Evolutionary conservation across 2,329 filamentous ascomycete species (phyloP), one percentile per base, ranked within the genome.

Genomic region (Dactylellina cionopaga): DNA sequence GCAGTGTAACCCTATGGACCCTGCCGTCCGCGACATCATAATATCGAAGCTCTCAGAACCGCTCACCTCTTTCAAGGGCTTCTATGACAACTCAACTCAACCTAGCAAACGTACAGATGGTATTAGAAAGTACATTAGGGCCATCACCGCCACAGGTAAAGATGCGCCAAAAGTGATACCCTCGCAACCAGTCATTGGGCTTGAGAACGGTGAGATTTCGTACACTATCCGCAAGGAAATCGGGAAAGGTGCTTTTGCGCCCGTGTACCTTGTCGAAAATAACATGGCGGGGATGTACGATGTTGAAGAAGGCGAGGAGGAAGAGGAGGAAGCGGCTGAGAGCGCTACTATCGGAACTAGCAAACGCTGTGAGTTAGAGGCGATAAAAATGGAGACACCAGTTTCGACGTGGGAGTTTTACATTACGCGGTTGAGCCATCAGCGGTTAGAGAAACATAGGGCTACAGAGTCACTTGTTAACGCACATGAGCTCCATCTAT

Each of bases 341-440:
- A 87, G 77, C 85, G 88, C 27, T 81, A 84, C 10, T 81, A 82
- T 70, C 13, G 65, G 65, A 2, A 63, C 59, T 4, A 70, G 65
- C 31, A 70, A 62, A 37, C 87, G 90, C 41, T 83, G 83, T 43
- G 75, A 83, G 0, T 84, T 95, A 3, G 92, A 97, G 80, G 95
- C 95, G 1, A 84, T 99, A 76, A 99, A 99, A 81, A 93, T 96
- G 88, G 95, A 99, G 81, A 87, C 90, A 29, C 92, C 93, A 0
- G 91, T 94, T 0, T 90, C 89, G 3, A 85, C 91, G 0, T 99
- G 95, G 95, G 95, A 99, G 79, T 99, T 98, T 79, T 91, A 96
- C 81, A 96, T 99, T 80, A 92, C 98, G 83, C 89, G 92, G 1
- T 87, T 92, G 62, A 88, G 91, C 1, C 91, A 94, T 75, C 83